Evolutionary conservation across 1,284 basidiomycete species (phyloP).

Genomic region (Naganishia sp.): DNA sequence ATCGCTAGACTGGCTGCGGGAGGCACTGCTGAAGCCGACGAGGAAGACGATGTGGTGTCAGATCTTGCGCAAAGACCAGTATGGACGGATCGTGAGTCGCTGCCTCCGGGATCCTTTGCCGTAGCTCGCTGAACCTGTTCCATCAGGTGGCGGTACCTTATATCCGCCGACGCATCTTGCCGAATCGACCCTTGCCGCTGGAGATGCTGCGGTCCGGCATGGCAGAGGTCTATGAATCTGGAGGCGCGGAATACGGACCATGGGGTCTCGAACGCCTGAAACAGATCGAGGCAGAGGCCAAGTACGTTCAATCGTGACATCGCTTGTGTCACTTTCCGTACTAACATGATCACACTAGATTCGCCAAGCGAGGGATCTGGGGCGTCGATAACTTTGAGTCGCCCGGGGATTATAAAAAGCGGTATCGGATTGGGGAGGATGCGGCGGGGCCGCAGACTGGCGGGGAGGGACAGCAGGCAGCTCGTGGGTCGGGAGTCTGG

Average conservation of each 20-base stretch:
- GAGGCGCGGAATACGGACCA: conserved; percentile 74
- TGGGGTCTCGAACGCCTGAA: conserved; percentile 67
- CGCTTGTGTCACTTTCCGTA: background rate
- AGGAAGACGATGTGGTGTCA: conserved; percentile 56
- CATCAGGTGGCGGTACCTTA: conserved; percentile 68
- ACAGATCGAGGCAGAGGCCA: conserved; percentile 64
- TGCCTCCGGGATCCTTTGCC: conserved; percentile 25
- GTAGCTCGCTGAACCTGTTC: background rate
- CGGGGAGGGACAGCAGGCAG: background rate
- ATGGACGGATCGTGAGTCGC: conserved; percentile 69
- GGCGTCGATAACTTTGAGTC: conserved; percentile 61
- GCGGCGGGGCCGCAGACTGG: background rate
- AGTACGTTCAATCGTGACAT: conserved; percentile 57
- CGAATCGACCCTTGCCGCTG: conserved; percentile 64
- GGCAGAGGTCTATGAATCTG: conserved; percentile 71
- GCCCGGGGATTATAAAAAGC: conserved; percentile 76
- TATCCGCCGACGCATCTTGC: conserved; percentile 57
- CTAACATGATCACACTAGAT: conserved; percentile 18
- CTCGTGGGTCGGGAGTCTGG: conserved; percentile 15
- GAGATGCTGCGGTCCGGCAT: conserved; percentile 78
- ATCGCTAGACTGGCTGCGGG: conserved; percentile 68
- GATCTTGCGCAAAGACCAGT: conserved; percentile 74
- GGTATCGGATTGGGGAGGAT: conserved; percentile 48
- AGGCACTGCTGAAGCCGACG: conserved; percentile 60
- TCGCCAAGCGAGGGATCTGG: conserved; percentile 75